phyloP scores from a whole-genome alignment of 2,329 filamentous ascomycete species.

The Xenosphaeropsis pyriputrescens region DNA sequence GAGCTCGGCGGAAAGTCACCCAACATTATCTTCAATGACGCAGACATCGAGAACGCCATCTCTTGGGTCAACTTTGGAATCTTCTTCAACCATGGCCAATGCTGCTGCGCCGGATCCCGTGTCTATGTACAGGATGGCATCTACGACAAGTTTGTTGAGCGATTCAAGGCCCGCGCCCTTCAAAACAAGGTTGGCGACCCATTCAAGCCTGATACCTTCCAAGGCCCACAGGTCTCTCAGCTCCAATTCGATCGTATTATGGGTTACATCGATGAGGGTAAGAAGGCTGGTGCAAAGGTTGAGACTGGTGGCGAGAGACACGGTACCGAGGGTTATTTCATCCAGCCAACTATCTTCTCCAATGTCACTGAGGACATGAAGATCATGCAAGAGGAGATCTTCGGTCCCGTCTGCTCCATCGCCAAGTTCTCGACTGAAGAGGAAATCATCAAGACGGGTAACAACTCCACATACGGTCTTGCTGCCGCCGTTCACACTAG shows the following conservation, averaged over 20 bases:
- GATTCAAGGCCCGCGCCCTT: conserved; percentile 46
- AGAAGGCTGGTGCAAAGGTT: conserved; percentile 48
- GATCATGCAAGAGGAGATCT: conserved; percentile 63
- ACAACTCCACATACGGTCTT: conserved; percentile 52
- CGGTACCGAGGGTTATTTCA: conserved; percentile 55
- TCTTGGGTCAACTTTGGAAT: conserved; percentile 41
- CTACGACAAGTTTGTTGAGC: conserved; percentile 54
- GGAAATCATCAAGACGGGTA: conserved; percentile 47
- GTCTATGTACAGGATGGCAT: conserved; percentile 57
- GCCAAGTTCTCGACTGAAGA: conserved; percentile 57
- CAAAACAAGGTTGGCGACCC: conserved; percentile 55
- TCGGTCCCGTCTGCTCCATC: conserved; percentile 58
- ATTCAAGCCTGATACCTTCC: conserved; percentile 50
- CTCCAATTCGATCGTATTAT: conserved; percentile 59
- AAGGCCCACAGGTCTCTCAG: conserved; percentile 56
- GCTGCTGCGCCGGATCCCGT: conserved; percentile 45
- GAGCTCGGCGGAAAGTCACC: conserved; percentile 49
- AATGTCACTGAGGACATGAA: conserved; percentile 58
- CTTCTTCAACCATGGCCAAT: conserved; percentile 26
- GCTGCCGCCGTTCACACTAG: conserved; percentile 54
- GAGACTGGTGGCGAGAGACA: conserved; percentile 52
- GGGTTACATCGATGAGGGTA: conserved; percentile 48
- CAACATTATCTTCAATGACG: conserved; percentile 47
- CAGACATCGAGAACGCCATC: conserved; percentile 45
- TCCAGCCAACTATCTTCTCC: conserved; percentile 60